phyloP scores from a whole-genome alignment of 495 filamentous ascomycete species.

The Talaromyces proteolyticus region DNA sequence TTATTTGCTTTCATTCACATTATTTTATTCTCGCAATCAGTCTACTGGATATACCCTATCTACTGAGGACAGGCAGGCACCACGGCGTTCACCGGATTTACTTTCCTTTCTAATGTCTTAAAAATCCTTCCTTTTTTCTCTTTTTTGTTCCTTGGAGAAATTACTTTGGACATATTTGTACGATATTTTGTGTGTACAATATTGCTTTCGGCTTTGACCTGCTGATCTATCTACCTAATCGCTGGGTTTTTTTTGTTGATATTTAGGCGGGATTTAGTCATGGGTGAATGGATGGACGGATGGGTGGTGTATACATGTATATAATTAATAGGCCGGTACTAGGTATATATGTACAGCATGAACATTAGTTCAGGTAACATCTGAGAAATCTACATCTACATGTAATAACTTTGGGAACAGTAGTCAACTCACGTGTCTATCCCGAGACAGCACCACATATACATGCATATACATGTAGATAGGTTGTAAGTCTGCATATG shows the following conservation, averaged over 20 bases:
- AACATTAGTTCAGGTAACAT: neutral
- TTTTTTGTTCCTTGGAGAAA: neutral
- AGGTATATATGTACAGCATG: neutral
- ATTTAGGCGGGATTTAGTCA: too few species aligned
- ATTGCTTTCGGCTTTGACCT: too few species aligned
- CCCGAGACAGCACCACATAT: too few species aligned
- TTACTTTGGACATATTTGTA: neutral
- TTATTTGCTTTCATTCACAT: conserved; percentile 6
- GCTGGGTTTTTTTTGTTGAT: neutral
- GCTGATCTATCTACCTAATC: neutral
- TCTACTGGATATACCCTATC: neutral
- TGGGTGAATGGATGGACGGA: neutral
- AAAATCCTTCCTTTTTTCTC: too few species aligned
- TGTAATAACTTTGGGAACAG: too few species aligned
- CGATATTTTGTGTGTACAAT: too few species aligned
- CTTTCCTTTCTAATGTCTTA: neutral
- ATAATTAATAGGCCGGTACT: neutral
- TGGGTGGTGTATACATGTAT: neutral
- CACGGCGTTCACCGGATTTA: too few species aligned
- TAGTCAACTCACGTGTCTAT: too few species aligned
- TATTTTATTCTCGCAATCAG: conserved; percentile 6
- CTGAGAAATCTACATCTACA: too few species aligned
- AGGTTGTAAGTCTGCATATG: too few species aligned
- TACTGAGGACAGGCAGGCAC: neutral
- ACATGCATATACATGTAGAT: neutral